Percentiles rank a stretch among this genome's conserved stretches.
phyloP scores from a whole-genome alignment of 1,139 yeast species.

The Debaryomyces singareniensis region DNA sequence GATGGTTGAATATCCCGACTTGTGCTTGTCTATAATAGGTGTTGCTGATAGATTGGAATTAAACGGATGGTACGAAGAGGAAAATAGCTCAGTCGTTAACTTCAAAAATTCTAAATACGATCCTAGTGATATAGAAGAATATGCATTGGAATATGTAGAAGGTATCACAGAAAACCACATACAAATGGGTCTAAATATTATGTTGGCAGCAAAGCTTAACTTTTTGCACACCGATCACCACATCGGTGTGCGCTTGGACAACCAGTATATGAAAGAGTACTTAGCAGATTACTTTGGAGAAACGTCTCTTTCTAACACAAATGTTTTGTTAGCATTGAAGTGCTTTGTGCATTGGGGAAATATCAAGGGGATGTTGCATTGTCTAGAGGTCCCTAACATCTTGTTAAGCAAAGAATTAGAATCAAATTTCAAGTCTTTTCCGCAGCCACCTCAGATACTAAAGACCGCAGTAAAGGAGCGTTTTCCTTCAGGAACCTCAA shows the following conservation, averaged over 20 bases:
- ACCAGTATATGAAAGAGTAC: slow-evolving; percentile 35
- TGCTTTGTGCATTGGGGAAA: slow-evolving; percentile 56
- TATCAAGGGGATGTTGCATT: slow-evolving; percentile 41
- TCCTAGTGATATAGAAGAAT: slow-evolving; percentile 18
- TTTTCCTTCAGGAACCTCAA: slow-evolving; percentile 52
- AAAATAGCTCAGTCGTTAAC: slow-evolving; percentile 38
- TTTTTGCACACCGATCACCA: slow-evolving; percentile 56
- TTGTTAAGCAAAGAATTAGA: slow-evolving; percentile 23
- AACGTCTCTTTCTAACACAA: slow-evolving; percentile 33
- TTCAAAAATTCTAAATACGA: slow-evolving; percentile 27
- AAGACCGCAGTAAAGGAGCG: slow-evolving; percentile 36
- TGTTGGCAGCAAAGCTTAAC: slow-evolving; percentile 45
- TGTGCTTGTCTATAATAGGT: slow-evolving; percentile 45
- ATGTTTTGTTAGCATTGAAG: slow-evolving; percentile 43
- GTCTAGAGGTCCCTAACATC: slow-evolving; percentile 37
- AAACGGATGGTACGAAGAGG: slow-evolving; percentile 46
- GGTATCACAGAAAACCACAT: slow-evolving; percentile 26
- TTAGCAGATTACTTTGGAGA: slow-evolving; percentile 37
- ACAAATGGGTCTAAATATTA: slow-evolving; percentile 35
- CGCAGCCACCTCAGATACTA: slow-evolving; percentile 37
- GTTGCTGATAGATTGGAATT: slow-evolving; percentile 45
- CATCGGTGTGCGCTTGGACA: slow-evolving; percentile 44
- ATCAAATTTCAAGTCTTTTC: slow-evolving; percentile 31
- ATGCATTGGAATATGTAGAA: slow-evolving; percentile 24
- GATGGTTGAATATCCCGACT: slow-evolving; percentile 28